A percentile compares a stretch with the other conserved stretches of the same genome.
Conservation (phyloP, 768 basidiomycete genomes). For the Jaapia argillacea region DNA sequence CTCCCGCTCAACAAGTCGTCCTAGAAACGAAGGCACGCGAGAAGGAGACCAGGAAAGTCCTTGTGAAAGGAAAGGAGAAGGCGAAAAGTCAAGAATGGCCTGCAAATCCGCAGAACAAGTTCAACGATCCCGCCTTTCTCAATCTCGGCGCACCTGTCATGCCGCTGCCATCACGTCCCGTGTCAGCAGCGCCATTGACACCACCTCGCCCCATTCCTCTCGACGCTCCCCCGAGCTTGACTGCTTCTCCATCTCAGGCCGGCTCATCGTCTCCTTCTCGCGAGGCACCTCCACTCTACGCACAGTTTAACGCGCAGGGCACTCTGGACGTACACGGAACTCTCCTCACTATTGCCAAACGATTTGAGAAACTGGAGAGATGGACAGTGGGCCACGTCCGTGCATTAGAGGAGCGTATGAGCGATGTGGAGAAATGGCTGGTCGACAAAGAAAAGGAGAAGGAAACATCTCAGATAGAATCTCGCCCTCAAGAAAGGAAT, state of each 20-base stretch:
- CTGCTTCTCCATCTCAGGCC: conserved; percentile 57
- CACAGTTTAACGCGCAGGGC: conserved; percentile 64
- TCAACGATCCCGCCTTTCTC: conserved; percentile 44
- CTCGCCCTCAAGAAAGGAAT: neutral
- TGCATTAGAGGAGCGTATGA: conserved; percentile 85
- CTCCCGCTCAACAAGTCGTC: conserved; percentile 78
- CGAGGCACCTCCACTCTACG: conserved; percentile 64
- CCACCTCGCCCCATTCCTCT: conserved; percentile 41
- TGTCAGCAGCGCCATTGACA: conserved; percentile 49
- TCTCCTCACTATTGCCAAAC: conserved; percentile 60
- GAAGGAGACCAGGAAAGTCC: conserved; percentile 34
- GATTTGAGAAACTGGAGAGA: conserved; percentile 84
- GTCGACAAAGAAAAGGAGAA: conserved; percentile 76
- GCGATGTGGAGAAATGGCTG: conserved; percentile 84
- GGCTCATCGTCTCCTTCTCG: conserved; percentile 38
- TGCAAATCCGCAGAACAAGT: conserved; percentile 38
- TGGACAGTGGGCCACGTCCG: conserved; percentile 87
- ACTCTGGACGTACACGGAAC: conserved; percentile 69
- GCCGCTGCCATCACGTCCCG: conserved; percentile 35
- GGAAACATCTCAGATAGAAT: conserved; percentile 14
- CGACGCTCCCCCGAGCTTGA: conserved; percentile 43
- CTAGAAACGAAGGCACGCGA: conserved; percentile 61
- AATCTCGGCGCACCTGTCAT: conserved; percentile 41
- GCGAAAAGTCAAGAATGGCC: conserved; percentile 39
- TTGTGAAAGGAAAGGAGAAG: conserved; percentile 19